These are phyloP conservation scores for Sordariomycetes sp. DNA, from an alignment of 2,329 filamentous ascomycete genomes.

Conservation along the genomic window DNA sequence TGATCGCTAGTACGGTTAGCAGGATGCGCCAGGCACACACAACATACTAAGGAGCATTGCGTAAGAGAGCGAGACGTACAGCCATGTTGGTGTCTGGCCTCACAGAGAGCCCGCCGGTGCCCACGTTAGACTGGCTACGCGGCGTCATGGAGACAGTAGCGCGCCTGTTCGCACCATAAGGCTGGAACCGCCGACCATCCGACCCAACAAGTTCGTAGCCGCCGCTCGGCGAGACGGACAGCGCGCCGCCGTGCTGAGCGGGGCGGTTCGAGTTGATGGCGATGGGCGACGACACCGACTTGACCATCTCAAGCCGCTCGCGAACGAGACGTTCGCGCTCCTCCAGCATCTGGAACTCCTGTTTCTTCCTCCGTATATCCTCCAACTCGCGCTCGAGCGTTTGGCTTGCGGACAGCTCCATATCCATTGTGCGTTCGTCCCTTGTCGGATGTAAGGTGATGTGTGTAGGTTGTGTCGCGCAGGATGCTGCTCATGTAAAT, in stretches of 20 bases:
- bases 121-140: constrained; percentile 9
- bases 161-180: neutral
- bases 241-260: neutral
- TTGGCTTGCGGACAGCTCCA: neutral
- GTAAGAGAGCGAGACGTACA: constrained; percentile 6
- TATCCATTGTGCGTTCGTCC: neutral
- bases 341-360: neutral
- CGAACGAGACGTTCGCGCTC: neutral
- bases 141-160: constrained; percentile 6
- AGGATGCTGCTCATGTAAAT: neutral
- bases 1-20: constrained; percentile 1
- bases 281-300: neutral
- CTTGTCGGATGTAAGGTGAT: neutral
- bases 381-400: neutral
- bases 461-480: neutral
- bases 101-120: constrained; percentile 2
- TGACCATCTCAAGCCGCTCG: neutral
- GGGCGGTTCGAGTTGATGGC: neutral
- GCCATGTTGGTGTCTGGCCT: neutral
- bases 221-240: neutral
- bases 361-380: neutral
- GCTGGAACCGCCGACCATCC: neutral
- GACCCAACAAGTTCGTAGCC: neutral
- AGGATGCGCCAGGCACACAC: too few relatives aligned
- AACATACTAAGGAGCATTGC: constrained; percentile 1